Evolutionary conservation across 345 rosid species (phyloP).

Genomic region (Trapa incisa): DNA sequence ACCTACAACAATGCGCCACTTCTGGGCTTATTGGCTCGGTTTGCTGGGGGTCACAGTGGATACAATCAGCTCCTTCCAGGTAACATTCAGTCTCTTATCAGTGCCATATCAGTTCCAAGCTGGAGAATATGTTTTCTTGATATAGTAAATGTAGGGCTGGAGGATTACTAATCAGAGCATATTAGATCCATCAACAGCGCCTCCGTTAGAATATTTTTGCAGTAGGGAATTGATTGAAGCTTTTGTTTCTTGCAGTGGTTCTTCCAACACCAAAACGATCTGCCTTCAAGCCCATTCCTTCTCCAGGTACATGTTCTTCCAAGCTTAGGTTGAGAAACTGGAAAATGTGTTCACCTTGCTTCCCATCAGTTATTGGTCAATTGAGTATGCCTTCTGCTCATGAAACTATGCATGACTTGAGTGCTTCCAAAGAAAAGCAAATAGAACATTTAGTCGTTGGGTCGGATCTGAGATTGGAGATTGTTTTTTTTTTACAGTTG

Average conservation of each 20-base stretch:
- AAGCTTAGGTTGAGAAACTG: not conserved
- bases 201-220: no score
- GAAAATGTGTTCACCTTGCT: not conserved
- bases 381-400: not conserved
- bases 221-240: not conserved
- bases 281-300: slow-evolving; percentile 33
- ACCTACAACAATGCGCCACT: slow-evolving; percentile 97
- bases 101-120: no score
- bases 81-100: slow-evolving; percentile 8
- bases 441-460: not conserved
- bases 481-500: slow-evolving; percentile 20
- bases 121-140: no score
- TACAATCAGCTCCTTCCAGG: slow-evolving; percentile 93
- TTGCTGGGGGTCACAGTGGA: slow-evolving; percentile 51
- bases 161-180: no score
- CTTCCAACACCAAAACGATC: slow-evolving; percentile 37
- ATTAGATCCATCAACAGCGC: no score
- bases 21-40: slow-evolving; percentile 73
- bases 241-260: slow-evolving; percentile 22
- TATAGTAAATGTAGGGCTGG: no score
- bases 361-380: not conserved
- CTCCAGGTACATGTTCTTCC: slow-evolving; percentile 37
- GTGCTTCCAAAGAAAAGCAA: not conserved
- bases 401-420: no score
- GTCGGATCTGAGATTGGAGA: not conserved